A percentile compares a stretch with the other conserved stretches of the same genome.
Evolutionary conservation across 2,329 filamentous ascomycete species (phyloP).

Genomic region (Fusarium chuoi): DNA sequence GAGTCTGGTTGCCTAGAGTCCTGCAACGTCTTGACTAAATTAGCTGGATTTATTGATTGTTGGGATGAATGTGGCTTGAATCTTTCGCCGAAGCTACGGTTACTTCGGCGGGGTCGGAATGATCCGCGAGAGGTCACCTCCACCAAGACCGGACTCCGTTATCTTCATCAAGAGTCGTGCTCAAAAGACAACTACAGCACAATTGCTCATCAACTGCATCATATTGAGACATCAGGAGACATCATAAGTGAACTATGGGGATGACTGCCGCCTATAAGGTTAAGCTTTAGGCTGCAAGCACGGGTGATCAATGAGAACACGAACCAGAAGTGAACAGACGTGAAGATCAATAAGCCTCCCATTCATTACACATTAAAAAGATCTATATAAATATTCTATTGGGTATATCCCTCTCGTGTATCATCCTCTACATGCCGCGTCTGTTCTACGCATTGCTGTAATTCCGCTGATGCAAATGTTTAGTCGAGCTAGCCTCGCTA

Average conservation of each 20-base stretch:
- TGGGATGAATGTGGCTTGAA: background rate
- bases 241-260: fast-evolving
- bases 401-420: background rate
- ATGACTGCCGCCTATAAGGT: too few species aligned
- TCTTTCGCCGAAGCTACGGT: background rate
- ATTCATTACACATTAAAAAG: slow-evolving; percentile 30
- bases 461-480: slow-evolving; percentile 27
- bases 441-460: slow-evolving; percentile 11
- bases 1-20: background rate
- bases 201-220: fast-evolving
- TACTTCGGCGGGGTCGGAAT: background rate
- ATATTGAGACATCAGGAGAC: fast-evolving
- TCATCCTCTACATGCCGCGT: background rate
- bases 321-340: fast-evolving
- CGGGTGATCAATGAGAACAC: too few species aligned
- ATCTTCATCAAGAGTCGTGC: background rate
- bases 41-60: background rate
- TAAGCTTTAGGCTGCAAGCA: too few species aligned
- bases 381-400: slow-evolving; percentile 6
- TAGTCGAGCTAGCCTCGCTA: slow-evolving; percentile 43
- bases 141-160: too few species aligned
- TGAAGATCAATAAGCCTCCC: slow-evolving; percentile 1
- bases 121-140: background rate
- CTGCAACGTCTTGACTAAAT: background rate
- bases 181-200: fast-evolving